phyloP scores from a whole-genome alignment of 768 basidiomycete species.

The Leccinellum rugosiceps region DNA sequence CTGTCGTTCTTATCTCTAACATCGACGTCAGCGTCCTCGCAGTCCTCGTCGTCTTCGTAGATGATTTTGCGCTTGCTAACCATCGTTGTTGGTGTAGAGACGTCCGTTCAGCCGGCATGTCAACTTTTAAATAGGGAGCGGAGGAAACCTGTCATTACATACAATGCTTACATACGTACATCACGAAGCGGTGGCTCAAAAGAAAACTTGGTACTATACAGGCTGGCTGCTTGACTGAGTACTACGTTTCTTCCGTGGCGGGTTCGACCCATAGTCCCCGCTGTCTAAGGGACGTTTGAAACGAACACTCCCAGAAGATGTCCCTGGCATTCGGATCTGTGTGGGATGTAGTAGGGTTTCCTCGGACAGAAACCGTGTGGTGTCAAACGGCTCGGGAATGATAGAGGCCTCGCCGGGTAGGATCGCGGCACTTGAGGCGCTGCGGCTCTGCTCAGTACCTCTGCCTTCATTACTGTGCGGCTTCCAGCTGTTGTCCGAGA shows the following conservation, averaged over 20 bases:
- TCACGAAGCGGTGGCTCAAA: too few relatives aligned
- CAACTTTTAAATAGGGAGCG: too few relatives aligned
- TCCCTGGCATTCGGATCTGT: not conserved
- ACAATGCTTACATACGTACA: too few relatives aligned
- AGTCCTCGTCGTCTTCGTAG: not conserved
- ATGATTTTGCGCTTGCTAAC: not conserved
- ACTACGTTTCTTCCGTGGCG: not conserved
- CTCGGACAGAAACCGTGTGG: not conserved
- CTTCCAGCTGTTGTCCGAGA: not conserved
- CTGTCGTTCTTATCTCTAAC: not conserved
- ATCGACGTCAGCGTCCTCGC: not conserved
- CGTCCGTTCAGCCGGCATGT: not conserved
- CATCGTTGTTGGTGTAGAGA: not conserved
- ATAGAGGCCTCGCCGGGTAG: too few relatives aligned
- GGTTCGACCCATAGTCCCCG: too few relatives aligned
- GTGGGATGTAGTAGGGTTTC: not conserved
- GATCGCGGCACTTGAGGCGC: not conserved
- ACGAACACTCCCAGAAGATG: not conserved
- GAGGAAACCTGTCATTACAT: too few relatives aligned
- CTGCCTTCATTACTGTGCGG: not conserved
- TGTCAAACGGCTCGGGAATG: not conserved
- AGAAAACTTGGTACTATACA: too few relatives aligned
- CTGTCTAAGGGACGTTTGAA: not conserved
- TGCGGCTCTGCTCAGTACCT: not conserved
- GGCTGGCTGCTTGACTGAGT: not conserved